A percentile compares a stretch with the other conserved stretches of the same genome.
Conservation (phyloP, 2,329 filamentous ascomycete genomes). For the Coccinonectria pachysandricola region DNA sequence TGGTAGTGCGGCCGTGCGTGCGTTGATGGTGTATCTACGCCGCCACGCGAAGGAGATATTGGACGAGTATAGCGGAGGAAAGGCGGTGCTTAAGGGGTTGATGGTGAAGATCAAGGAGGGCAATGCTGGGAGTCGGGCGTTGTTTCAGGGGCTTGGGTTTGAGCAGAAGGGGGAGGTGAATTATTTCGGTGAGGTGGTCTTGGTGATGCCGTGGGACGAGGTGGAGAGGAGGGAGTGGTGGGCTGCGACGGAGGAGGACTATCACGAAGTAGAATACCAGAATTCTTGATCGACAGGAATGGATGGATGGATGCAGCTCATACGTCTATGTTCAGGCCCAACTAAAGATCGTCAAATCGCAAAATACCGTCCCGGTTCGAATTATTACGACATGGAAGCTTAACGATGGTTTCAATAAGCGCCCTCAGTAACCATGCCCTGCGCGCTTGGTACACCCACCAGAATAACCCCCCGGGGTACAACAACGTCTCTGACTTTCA, state of each 20-base stretch:
- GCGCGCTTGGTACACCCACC: slow-evolving; percentile 47
- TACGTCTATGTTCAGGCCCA: too few relatives aligned
- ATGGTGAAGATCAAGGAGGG: slow-evolving; percentile 49
- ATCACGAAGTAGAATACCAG: slow-evolving; percentile 16
- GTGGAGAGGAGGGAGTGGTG: slow-evolving; percentile 16
- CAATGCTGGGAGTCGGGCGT: slow-evolving; percentile 40
- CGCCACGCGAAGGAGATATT: slow-evolving; percentile 44
- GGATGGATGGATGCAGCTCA: too few relatives aligned
- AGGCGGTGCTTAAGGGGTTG: slow-evolving; percentile 21
- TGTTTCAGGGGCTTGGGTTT: slow-evolving; percentile 45
- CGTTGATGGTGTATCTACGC: slow-evolving; percentile 61
- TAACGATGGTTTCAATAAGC: too few relatives aligned
- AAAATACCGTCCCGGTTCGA: too few relatives aligned
- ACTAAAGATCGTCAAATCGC: slow-evolving; percentile 9
- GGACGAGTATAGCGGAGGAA: slow-evolving; percentile 26
- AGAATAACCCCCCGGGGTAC: slow-evolving; percentile 46
- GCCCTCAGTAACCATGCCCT: slow-evolving; percentile 50
- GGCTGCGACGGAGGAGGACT: slow-evolving; percentile 8
- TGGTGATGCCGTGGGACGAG: slow-evolving; percentile 31
- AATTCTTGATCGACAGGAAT: too few relatives aligned
- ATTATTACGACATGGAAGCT: too few relatives aligned
- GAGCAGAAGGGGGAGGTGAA: slow-evolving; percentile 40
- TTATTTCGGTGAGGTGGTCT: slow-evolving; percentile 50
- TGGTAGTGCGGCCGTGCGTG: slow-evolving; percentile 53
- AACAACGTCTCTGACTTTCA: slow-evolving; percentile 45